Conservation (phyloP, 1,284 basidiomycete species). For the Coniferiporia weirii region DNA sequence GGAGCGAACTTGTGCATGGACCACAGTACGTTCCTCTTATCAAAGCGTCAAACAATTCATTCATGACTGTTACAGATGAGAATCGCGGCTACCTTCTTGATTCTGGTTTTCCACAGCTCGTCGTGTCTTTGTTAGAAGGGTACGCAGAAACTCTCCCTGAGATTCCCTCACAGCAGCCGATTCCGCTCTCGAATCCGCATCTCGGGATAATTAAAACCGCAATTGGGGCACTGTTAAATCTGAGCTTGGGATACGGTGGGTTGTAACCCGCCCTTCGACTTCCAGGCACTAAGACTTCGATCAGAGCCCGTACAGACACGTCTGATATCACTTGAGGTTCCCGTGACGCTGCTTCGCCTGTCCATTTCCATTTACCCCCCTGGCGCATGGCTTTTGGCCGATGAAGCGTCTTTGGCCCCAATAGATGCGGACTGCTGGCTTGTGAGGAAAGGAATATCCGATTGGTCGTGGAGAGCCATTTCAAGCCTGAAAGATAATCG, state of each 20-base stretch:
- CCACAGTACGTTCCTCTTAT: constrained; percentile 46
- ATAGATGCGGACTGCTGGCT: constrained; percentile 54
- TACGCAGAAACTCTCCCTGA: constrained; percentile 54
- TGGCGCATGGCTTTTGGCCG: constrained; percentile 48
- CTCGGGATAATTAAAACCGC: constrained; percentile 73
- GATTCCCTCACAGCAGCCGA: constrained; percentile 35
- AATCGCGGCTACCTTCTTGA: constrained; percentile 68
- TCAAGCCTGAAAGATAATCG: constrained; percentile 59
- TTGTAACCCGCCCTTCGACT: constrained; percentile 8
- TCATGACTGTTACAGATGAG: constrained; percentile 34
- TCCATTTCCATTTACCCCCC: constrained; percentile 66
- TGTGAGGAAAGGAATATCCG: constrained; percentile 56
- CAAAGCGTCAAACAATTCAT: constrained; percentile 2
- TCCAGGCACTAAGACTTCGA: background rate
- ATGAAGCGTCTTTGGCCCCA: constrained; percentile 24
- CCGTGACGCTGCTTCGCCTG: constrained; percentile 61
- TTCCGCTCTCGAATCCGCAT: constrained; percentile 51
- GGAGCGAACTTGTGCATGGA: constrained; percentile 78
- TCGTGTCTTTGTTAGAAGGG: constrained; percentile 61
- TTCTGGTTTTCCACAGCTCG: constrained; percentile 58
- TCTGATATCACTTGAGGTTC: constrained; percentile 60
- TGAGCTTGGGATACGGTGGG: constrained; percentile 72
- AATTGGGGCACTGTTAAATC: constrained; percentile 76
- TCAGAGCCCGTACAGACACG: constrained; percentile 67
- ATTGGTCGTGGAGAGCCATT: constrained; percentile 75